These are phyloP conservation scores for Paraconiothyrium brasiliense DNA, from an alignment of 2,329 filamentous ascomycete genomes.

Conservation along the genomic window DNA sequence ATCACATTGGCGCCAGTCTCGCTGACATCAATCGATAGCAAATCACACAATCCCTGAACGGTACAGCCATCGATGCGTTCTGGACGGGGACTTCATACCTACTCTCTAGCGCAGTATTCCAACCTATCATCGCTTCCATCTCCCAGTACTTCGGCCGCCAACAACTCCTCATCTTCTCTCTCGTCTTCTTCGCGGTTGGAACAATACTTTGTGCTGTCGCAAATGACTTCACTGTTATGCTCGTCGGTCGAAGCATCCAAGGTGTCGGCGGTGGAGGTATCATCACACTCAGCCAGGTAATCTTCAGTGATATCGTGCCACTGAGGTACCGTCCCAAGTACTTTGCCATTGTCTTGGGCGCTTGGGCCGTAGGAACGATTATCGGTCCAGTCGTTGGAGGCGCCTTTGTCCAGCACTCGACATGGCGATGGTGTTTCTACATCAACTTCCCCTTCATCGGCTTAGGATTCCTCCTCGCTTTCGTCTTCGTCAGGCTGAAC, in stretches of 20 bases:
- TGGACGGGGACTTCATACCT: constrained; percentile 78
- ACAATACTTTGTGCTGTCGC: constrained; percentile 55
- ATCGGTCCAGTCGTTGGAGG: constrained; percentile 60
- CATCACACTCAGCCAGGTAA: constrained; percentile 53
- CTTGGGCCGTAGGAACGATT: constrained; percentile 66
- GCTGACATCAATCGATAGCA: constrained; percentile 23
- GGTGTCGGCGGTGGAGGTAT: constrained; percentile 53
- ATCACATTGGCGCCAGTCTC: not conserved
- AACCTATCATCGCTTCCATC: constrained; percentile 57
- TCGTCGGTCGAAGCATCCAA: constrained; percentile 49
- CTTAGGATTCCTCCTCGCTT: constrained; percentile 35
- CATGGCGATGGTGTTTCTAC: constrained; percentile 72
- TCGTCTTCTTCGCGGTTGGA: constrained; percentile 59
- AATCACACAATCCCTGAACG: constrained; percentile 35
- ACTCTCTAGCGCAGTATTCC: constrained; percentile 69
- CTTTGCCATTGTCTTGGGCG: constrained; percentile 48
- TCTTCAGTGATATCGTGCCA: constrained; percentile 58
- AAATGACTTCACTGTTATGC: constrained; percentile 43
- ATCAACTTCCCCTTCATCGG: constrained; percentile 67
- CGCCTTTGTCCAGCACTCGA: constrained; percentile 60
- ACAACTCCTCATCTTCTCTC: constrained; percentile 45
- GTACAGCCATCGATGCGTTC: constrained; percentile 63
- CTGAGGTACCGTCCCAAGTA: constrained; percentile 53
- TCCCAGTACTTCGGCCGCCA: constrained; percentile 62
- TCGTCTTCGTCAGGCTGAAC: constrained; percentile 35